phyloP scores from a whole-genome alignment of 345 rosid species.

The Dovyalis caffra region DNA sequence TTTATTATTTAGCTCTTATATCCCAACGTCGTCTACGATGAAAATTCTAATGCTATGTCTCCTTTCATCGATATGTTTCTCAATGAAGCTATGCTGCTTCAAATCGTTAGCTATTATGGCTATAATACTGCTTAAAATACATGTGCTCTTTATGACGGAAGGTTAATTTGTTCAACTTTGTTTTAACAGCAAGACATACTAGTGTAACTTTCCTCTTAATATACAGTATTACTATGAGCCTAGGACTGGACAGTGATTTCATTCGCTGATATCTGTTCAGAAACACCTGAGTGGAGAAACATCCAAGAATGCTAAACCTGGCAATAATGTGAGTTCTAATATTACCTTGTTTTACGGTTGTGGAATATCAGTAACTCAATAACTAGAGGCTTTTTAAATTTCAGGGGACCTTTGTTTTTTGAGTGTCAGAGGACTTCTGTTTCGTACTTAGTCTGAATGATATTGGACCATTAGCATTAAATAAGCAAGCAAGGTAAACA shows the following conservation, averaged over 20 bases:
- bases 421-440: not conserved
- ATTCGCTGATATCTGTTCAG: conserved; percentile 48
- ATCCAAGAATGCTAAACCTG: conserved; percentile 4
- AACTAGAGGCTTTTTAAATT: too few relatives aligned
- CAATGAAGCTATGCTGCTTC: too few relatives aligned
- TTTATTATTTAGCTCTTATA: too few relatives aligned
- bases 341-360: not conserved
- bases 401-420: not conserved
- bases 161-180: not conserved
- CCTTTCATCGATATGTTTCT: too few relatives aligned
- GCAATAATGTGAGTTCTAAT: conserved; percentile 23
- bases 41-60: too few relatives aligned
- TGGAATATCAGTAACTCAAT: not conserved
- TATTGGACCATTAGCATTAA: not conserved
- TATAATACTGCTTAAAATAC: too few relatives aligned
- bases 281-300: conserved; percentile 36
- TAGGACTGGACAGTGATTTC: conserved; percentile 44
- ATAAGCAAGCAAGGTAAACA: not conserved
- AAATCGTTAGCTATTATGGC: too few relatives aligned
- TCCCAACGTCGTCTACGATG: too few relatives aligned
- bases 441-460: not conserved
- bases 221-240: conserved; percentile 54
- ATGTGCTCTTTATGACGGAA: not conserved
- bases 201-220: not conserved
- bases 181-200: not conserved